Base-by-base conservation (phyloP, 176 grass and related monocot genomes). In the Saccharum officinarum region DNA sequence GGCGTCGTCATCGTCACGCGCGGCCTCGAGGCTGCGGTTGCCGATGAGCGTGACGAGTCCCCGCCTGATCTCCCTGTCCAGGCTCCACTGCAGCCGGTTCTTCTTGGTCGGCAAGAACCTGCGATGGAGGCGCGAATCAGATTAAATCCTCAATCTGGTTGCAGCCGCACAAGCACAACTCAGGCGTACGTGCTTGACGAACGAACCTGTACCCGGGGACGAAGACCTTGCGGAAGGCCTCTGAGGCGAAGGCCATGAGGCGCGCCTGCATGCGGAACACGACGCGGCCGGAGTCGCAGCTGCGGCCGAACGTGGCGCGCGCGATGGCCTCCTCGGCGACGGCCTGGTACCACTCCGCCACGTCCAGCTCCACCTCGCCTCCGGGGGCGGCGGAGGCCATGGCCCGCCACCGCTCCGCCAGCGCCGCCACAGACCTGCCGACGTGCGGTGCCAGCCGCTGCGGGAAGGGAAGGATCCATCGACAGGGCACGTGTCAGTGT, bases 161-260 rank as follows among this genome's bases (percentile, higher is more conserved):
- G 37, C 37, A 37, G 37, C 37, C 4, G 37, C 37, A 37, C 37
- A 37, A 37, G 37, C 37, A 33, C 33, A 33, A 3, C 33, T 33
- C 37, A 37, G 37, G 37, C 37, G 37, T 37, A 33, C 33, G 33
- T 33, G 37, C 7, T 39, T 39, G 25, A 6, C 11, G 61, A 0
- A 31, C 78, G 64, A 77, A 97, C 94, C 92, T 67, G 92, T 94
- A 97, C 0, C 95, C 95, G 0, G 95, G 95, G 71, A 97, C 93
- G 82, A 97, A 88, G 41, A 97, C 92, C 86, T 94, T 97, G 86
- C 92, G 90, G 77, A 97, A 97, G 39, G 92, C 90, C 77, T 94
- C 95, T 41, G 90, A 86, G 9, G 92, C 95, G 46, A 94, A 92
- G 28, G 76, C 75, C 95, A 97, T 97, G 67, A 92, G 92, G 33